Percentiles rank a stretch among this genome's conserved stretches.
Evolutionary conservation across 164 flowering plant genomes (phyloP).

Genomic region (Platanus orientalis): DNA sequence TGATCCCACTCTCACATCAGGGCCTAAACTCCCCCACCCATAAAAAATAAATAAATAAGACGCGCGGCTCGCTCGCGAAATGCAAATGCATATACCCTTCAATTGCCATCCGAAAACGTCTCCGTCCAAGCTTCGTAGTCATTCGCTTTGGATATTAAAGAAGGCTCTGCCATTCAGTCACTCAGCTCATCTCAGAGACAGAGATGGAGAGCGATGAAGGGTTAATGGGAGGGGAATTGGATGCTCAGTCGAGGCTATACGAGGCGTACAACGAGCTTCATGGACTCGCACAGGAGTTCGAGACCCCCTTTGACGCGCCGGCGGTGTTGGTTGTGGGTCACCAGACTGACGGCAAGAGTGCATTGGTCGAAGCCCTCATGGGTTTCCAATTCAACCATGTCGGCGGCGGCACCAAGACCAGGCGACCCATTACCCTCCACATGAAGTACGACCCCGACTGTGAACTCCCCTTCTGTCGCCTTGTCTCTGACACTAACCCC

Average conservation of each 20-base stretch:
- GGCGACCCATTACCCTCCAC: conserved; percentile 96
- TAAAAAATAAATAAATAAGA: too few species aligned
- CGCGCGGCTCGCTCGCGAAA: too few species aligned
- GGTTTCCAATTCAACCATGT: conserved; percentile 99
- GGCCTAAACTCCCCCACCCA: too few species aligned
- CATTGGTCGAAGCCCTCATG: conserved; percentile 94
- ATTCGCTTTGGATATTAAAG: too few species aligned
- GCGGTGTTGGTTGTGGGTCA: conserved; percentile 95
- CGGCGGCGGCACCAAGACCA: conserved; percentile 98
- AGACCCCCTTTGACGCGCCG: conserved; percentile 97
- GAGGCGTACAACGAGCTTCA: conserved; percentile 96
- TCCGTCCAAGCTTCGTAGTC: background rate
- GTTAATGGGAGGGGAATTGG: conserved; percentile 4
- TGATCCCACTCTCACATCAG: too few species aligned
- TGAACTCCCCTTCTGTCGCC: conserved; percentile 57
- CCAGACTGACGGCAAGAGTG: conserved; percentile 98
- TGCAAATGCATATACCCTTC: background rate
- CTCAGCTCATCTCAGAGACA: background rate
- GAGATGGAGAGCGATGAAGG: conserved; percentile 1
- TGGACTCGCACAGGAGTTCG: conserved; percentile 75
- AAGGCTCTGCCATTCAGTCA: too few species aligned
- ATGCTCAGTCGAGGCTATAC: conserved; percentile 49
- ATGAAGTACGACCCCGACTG: conserved; percentile 82
- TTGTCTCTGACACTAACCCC: conserved; percentile 60
- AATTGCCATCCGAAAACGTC: background rate